phyloP scores from a whole-genome alignment of 1,284 basidiomycete species.

The Trametes pubescens region DNA sequence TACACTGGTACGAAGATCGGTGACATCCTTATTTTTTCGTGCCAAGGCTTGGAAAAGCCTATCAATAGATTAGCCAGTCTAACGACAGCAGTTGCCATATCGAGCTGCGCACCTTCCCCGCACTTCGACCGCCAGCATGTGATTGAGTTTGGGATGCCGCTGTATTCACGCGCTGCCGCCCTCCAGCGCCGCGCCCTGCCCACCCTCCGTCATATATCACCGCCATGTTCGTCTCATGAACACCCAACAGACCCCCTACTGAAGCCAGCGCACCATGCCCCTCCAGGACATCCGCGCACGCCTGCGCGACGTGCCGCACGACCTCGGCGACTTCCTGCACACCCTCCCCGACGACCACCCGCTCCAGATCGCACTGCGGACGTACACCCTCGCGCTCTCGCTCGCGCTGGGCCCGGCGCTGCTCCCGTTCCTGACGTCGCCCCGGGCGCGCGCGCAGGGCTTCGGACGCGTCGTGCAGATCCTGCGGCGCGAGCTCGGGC shows the following conservation, averaged over 20 bases:
- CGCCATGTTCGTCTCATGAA: slow-evolving; percentile 17
- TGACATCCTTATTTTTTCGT: too few relatives aligned
- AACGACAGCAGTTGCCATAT: slow-evolving; percentile 18
- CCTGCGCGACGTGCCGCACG: slow-evolving; percentile 27
- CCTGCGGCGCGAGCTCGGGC: slow-evolving; percentile 61
- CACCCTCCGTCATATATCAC: slow-evolving; percentile 7
- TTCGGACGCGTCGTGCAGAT: slow-evolving; percentile 48
- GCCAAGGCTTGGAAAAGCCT: too few relatives aligned
- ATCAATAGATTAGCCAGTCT: background rate
- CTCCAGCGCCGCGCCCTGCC: background rate
- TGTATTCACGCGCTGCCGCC: slow-evolving; percentile 15
- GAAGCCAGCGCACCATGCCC: slow-evolving; percentile 15
- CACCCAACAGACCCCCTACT: background rate
- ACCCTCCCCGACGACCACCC: slow-evolving; percentile 55
- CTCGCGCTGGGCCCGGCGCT: slow-evolving; percentile 72
- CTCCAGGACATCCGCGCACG: slow-evolving; percentile 11
- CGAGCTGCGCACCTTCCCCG: slow-evolving; percentile 7
- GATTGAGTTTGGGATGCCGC: slow-evolving; percentile 3
- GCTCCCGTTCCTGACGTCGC: slow-evolving; percentile 56
- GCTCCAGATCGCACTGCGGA: slow-evolving; percentile 65
- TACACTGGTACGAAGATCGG: too few relatives aligned
- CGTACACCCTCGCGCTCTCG: slow-evolving; percentile 71
- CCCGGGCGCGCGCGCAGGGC: slow-evolving; percentile 40
- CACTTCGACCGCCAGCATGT: slow-evolving; percentile 8
- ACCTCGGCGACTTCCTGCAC: slow-evolving; percentile 37